Base-by-base conservation (phyloP, 2,329 filamentous ascomycete species). In the Neurospora sp. region DNA sequence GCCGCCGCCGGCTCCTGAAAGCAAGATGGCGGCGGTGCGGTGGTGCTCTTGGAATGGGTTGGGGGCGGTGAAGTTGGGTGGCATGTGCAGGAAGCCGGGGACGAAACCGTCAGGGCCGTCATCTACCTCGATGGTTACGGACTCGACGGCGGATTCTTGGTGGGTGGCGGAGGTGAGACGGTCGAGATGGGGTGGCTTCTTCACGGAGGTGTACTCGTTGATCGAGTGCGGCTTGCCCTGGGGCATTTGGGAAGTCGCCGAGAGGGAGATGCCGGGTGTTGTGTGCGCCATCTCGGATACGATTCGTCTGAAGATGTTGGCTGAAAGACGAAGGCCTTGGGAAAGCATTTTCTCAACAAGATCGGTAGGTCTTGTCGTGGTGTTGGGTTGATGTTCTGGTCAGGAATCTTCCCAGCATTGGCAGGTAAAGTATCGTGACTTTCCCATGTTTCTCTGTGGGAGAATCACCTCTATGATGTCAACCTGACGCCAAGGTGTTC, bases 31-130 rank as follows among this genome's bases (percentile, higher is more conserved):
- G 28, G 71, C 71, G 17, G 71, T 73, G 70, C 71, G 71, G 67
- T 73, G 70, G 68, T 70, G 69, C 52, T 72, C 68, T 23, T 69
- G 70, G 8, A 67, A 65, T 28, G 12, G 37, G 57, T 43, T 4
- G 33, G 67, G 46, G 8, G 70, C 67, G 67, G 72, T 69, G 69
- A 77, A 77, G 57, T 75, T 72, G n/a, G 72, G 74, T 2, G 78
- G 78, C 39, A 78, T 73, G 71, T 80, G 79, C 8, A 80, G 73
- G 69, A 80, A 76, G 66, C 74, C 77, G 1, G 73, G 74, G 33
- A 76, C 74, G 40, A 73, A 75, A 23, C 72, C 74, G 66, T 73
- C 71, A 10, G 69, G 38, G 33, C 15, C 8, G 70, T 71, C 71
- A 33, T 72, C 52, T 10, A 73, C 72, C 23, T 71, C 67, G 68